phyloP scores from a whole-genome alignment of 2,329 filamentous ascomycete species.

The Aureobasidium lini region DNA sequence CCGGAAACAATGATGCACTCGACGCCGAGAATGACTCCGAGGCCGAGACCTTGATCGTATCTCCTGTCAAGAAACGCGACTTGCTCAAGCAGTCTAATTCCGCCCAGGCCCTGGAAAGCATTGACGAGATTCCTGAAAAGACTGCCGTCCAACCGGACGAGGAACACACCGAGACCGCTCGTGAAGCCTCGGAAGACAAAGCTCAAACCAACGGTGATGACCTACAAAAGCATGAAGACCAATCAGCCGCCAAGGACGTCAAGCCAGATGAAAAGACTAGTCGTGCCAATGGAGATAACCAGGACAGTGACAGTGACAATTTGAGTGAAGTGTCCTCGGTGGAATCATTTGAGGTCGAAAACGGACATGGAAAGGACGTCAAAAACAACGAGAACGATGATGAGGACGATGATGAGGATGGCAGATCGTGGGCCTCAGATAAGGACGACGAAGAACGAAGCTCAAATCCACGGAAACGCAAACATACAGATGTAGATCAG shows the following conservation, averaged over 20 bases:
- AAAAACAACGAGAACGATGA: constrained; percentile 1
- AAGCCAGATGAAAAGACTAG: not conserved
- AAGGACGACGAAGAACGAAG: constrained; percentile 15
- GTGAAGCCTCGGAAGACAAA: constrained; percentile 9
- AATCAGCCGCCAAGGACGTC: not conserved
- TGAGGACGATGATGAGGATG: constrained; percentile 12
- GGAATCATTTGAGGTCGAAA: constrained; percentile 17
- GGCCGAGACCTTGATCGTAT: constrained; percentile 43
- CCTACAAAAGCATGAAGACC: not conserved
- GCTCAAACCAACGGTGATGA: constrained; percentile 32
- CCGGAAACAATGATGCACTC: not conserved
- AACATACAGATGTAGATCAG: constrained; percentile 20
- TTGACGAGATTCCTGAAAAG: constrained; percentile 3
- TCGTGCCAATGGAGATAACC: not conserved
- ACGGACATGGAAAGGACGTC: not conserved
- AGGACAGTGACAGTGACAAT: constrained; percentile 25
- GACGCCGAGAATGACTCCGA: constrained; percentile 39
- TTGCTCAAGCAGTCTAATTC: constrained; percentile 27
- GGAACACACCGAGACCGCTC: not conserved
- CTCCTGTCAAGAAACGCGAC: constrained; percentile 33
- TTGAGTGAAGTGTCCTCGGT: constrained; percentile 25
- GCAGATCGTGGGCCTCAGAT: constrained; percentile 17
- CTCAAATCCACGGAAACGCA: constrained; percentile 30
- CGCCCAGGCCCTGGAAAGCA: not conserved
- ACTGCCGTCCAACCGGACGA: not conserved